A percentile compares a stretch with the other conserved stretches of the same genome.
Evolutionary conservation across 1,284 basidiomycete genomes (phyloP).

Genomic region (Xerocomus nothofagi): DNA sequence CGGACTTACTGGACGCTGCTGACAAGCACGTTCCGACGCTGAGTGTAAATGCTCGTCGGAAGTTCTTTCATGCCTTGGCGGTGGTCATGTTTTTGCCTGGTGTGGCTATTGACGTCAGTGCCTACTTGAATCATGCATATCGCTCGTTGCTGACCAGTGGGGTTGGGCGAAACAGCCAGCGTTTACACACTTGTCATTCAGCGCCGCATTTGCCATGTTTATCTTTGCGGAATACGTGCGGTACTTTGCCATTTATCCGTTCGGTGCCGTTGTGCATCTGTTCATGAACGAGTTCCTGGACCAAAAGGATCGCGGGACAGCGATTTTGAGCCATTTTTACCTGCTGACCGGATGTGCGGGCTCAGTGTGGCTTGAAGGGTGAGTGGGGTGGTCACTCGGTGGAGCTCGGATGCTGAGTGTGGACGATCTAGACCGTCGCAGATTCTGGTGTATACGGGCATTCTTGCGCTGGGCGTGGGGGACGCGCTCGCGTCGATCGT

Average conservation of each 20-base stretch:
- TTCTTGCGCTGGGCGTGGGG: constrained; percentile 88
- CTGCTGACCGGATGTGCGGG: constrained; percentile 93
- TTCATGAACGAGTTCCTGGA: constrained; percentile 99
- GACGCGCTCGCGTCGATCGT: constrained; percentile 94
- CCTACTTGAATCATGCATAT: constrained; percentile 13
- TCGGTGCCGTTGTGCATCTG: constrained; percentile 90
- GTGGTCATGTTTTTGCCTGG: constrained; percentile 97
- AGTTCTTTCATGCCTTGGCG: constrained; percentile 96
- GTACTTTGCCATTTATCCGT: constrained; percentile 97
- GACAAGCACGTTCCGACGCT: constrained; percentile 89
- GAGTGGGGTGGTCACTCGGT: constrained; percentile 34
- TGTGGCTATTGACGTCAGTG: constrained; percentile 84
- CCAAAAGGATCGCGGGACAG: constrained; percentile 92
- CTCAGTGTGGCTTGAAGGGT: constrained; percentile 95
- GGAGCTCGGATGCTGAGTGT: constrained; percentile 8
- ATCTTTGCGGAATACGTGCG: constrained; percentile 96
- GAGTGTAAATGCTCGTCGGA: constrained; percentile 91
- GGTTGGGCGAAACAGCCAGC: constrained; percentile 66
- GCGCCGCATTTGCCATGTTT: constrained; percentile 89
- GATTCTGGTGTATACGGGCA: constrained; percentile 85
- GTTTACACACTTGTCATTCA: constrained; percentile 94
- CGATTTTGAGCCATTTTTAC: constrained; percentile 97
- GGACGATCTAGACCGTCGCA: constrained; percentile 54
- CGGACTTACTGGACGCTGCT: constrained; percentile 81
- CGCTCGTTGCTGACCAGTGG: constrained; percentile 25